These are phyloP conservation scores for Penicillium sp. DNA, from an alignment of 2,329 filamentous ascomycete species.

Conservation along the genomic window DNA sequence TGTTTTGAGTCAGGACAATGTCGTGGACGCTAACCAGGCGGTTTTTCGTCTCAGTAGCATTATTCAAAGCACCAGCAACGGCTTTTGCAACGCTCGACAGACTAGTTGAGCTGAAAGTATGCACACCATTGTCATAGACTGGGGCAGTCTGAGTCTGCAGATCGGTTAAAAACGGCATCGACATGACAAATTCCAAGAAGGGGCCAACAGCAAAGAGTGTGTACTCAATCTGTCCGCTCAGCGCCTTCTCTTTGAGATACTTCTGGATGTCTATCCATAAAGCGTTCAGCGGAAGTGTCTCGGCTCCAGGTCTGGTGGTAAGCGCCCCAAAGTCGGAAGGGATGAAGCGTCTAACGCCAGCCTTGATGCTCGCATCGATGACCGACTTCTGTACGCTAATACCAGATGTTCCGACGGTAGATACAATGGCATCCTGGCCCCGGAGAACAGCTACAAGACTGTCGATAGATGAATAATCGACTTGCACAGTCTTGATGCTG, in stretches of 20 bases:
- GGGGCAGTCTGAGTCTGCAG: neutral
- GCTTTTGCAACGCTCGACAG: constrained; percentile 1
- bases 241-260: constrained; percentile 2
- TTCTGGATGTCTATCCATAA: neutral
- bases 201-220: constrained; percentile 4
- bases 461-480: constrained; percentile 3
- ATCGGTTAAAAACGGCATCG: constrained; percentile 4
- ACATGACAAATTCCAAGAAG: constrained; percentile 8
- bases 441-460: neutral
- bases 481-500: neutral
- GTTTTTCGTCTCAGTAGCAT: neutral
- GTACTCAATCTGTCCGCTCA: constrained; percentile 1
- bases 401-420: neutral
- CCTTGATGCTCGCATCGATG: constrained; percentile 2
- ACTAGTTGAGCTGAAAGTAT: constrained; percentile 1
- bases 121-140: neutral
- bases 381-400: neutral
- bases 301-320: neutral
- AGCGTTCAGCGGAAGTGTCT: neutral
- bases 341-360: neutral
- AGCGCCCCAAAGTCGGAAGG: constrained; percentile 1
- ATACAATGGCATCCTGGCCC: neutral
- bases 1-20: neutral
- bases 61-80: neutral
- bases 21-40: constrained; percentile 1